Evolutionary conservation across 1,139 yeast species (phyloP), one percentile per base, ranked within the genome.

Genomic region (Sugiyamaella novakii): DNA sequence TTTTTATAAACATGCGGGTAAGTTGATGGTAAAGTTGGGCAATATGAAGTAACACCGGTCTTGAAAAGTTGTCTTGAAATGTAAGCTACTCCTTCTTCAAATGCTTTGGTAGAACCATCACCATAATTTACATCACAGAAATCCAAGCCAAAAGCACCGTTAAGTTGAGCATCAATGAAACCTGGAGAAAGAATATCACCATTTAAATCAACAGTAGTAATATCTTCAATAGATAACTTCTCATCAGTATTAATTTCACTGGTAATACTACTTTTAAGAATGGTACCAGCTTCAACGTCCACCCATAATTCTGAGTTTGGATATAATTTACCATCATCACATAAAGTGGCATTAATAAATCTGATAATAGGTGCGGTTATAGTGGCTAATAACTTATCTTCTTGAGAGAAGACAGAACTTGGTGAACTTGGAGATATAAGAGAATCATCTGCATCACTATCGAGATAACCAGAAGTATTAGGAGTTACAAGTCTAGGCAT

Each of bases 1-100:
- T 72, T 75, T 35, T 66, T 65, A 61, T 81, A 81, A 21, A 78
- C 81, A 46, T 74, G 72, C 5, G 80, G 76, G 59, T 74, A 76
- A 45, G 76, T 78, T 5, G 83, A 77, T 10, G 84, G 79, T 36
- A 81, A 72, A 1, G 86, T 81, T 15, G 86, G 85, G 62, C 85
- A 80, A 43, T 73, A 70, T 2, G 80, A 68, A 6, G 86, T 81
- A 25, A 79, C 83, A 12, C 86, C 86, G 15, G 83, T 76, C 38
- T 72, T 60, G 47, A 80, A 64, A 51, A 78, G 73, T 37, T 57
- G 58, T 36, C 51, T 42, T n/a, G 54, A 49, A 22, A 61, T 61
- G 17, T 57, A 54, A 15, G 52, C 52, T 14, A 62, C 49, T 5
- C 61, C 65, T 14, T 56, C 50, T 15, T 52, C 52, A 54, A 63